Conservation (phyloP, 1,139 yeast species). For the Scheffersomyces parashehatae region DNA sequence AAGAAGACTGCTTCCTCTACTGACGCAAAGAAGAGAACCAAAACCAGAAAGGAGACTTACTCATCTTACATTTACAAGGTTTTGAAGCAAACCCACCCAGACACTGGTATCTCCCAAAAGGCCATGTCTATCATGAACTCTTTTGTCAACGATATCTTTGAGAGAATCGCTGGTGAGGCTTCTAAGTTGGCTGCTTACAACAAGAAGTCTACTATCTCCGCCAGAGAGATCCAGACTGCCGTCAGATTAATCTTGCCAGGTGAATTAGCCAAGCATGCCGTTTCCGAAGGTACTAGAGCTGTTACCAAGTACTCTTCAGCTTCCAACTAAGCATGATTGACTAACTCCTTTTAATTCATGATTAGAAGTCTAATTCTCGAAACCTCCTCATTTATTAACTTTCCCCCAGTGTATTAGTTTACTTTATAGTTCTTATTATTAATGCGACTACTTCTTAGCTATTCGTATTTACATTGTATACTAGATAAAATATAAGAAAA, state of each 20-base stretch:
- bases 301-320: constrained; percentile 98
- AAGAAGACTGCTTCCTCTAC: constrained; percentile 46
- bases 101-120: constrained; percentile 98
- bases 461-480: neutral
- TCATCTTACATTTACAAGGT: constrained; percentile 98
- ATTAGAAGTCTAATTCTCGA: neutral
- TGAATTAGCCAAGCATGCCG: constrained; percentile 99
- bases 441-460: neutral
- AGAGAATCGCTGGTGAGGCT: constrained; percentile 96
- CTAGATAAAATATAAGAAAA: neutral
- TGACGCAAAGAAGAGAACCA: constrained; percentile 90
- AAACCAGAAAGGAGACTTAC: constrained; percentile 98
- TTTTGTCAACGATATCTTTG: constrained; percentile 93
- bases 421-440: neutral
- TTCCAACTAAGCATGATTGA: constrained; percentile 26
- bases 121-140: constrained; percentile 99
- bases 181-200: constrained; percentile 99
- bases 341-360: constrained; percentile 1
- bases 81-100: constrained; percentile 98
- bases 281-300: constrained; percentile 99
- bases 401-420: neutral
- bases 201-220: constrained; percentile 98
- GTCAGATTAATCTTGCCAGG: constrained; percentile 99
- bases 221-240: constrained; percentile 99
- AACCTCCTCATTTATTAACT: neutral